Conservation (phyloP, 176 grass and related monocot genomes). For the Secale cereale region DNA sequence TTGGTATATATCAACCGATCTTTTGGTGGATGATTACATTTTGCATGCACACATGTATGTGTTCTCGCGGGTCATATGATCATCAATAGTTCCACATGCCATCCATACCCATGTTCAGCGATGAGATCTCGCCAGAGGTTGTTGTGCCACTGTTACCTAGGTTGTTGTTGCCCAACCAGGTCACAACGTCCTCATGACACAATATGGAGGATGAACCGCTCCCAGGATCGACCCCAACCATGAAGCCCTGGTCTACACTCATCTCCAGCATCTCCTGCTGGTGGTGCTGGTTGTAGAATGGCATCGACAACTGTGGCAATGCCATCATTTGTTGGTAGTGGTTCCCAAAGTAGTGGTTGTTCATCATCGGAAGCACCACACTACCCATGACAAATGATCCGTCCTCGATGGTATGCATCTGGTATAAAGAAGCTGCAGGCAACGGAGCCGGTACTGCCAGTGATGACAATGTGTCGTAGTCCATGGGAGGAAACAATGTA, state of each 20-base stretch:
- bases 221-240: too few relatives aligned
- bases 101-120: too few relatives aligned
- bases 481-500: too few relatives aligned
- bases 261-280: background rate
- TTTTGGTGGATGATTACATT: background rate
- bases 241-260: background rate
- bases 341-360: background rate
- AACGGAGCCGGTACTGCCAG: background rate
- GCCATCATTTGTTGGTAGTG: background rate
- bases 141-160: background rate
- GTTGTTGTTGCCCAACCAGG: background rate
- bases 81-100: too few relatives aligned
- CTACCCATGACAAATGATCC: background rate
- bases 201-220: slow-evolving; percentile 14
- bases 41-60: background rate
- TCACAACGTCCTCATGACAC: slow-evolving; percentile 20
- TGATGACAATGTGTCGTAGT: background rate
- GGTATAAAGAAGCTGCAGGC: background rate
- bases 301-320: background rate
- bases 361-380: background rate
- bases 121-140: too few relatives aligned
- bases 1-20: background rate
- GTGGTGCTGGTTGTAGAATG: background rate
- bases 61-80: too few relatives aligned
- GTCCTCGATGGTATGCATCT: background rate